phyloP scores from a whole-genome alignment of 2,329 filamentous ascomycete genomes.

The Amauroascus niger region DNA sequence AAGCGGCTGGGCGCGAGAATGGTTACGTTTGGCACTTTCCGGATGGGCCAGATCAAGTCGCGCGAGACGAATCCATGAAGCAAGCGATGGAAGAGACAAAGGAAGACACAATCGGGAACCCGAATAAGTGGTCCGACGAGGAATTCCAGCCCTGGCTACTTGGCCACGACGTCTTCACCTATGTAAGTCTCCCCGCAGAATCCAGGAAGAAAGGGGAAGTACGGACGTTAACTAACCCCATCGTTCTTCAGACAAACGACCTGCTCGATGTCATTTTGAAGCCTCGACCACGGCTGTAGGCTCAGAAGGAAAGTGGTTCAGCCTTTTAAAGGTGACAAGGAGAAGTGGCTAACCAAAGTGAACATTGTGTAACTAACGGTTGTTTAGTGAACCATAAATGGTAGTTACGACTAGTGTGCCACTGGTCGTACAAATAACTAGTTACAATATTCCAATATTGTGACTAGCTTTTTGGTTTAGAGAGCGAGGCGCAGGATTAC shows the following conservation, averaged over 20 bases:
- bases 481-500: too few relatives aligned
- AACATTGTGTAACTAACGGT: too few relatives aligned
- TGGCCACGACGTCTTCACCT: conserved; percentile 4
- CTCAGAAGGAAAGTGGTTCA: background rate
- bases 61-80: conserved; percentile 1
- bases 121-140: conserved; percentile 1
- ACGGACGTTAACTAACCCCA: background rate
- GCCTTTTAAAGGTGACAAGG: background rate
- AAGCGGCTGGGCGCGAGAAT: background rate
- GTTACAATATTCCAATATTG: too few relatives aligned
- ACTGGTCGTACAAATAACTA: too few relatives aligned
- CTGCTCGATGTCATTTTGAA: conserved; percentile 5
- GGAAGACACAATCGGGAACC: background rate
- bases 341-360: too few relatives aligned
- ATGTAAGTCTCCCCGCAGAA: background rate
- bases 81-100: background rate
- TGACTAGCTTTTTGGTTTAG: too few relatives aligned
- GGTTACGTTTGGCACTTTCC: conserved; percentile 4
- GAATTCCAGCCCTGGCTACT: conserved; percentile 7
- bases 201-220: background rate
- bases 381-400: too few relatives aligned
- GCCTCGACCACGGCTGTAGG: background rate
- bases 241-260: background rate
- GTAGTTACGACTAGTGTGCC: too few relatives aligned
- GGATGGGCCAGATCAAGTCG: conserved; percentile 1